Evolutionary conservation across 345 rosid genomes (phyloP).

Genomic region (Camelina laxa): DNA sequence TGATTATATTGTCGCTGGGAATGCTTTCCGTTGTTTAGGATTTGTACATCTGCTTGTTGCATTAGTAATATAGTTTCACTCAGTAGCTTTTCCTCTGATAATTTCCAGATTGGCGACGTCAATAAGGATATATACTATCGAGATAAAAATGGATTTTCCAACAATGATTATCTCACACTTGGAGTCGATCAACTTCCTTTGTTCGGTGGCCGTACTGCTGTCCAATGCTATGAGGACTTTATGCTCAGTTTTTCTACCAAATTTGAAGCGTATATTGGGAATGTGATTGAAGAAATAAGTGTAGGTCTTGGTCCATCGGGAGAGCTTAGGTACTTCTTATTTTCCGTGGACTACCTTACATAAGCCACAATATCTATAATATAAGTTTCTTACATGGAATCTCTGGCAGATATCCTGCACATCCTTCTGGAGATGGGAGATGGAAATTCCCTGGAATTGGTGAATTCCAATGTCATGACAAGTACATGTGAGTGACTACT

Average conservation of each 20-base stretch:
- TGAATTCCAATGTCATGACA: constrained; percentile 79
- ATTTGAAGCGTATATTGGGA: constrained; percentile 55
- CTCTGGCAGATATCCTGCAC: constrained; percentile 66
- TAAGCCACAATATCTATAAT: constrained; percentile 22
- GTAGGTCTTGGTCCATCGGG: constrained; percentile 77
- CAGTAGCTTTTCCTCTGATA: constrained; percentile 11
- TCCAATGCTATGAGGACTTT: constrained; percentile 70
- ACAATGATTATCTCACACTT: constrained; percentile 69
- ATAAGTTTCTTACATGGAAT: constrained; percentile 29
- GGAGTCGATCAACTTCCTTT: constrained; percentile 72
- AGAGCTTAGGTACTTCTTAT: constrained; percentile 59
- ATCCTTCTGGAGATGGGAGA: constrained; percentile 68
- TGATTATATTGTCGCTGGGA: constrained; percentile 10
- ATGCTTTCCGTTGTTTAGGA: neutral
- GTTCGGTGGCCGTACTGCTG: constrained; percentile 65
- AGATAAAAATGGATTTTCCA: constrained; percentile 59
- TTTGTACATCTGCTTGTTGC: constrained; percentile 20
- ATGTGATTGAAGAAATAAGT: constrained; percentile 68
- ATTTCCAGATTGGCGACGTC: constrained; percentile 59
- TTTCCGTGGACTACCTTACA: constrained; percentile 25
- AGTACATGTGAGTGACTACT: constrained; percentile 64
- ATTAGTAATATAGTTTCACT: neutral
- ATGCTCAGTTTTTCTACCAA: constrained; percentile 61
- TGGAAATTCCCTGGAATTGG: constrained; percentile 79
- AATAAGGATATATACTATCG: constrained; percentile 68